Evolutionary conservation across 768 basidiomycete species (phyloP), one percentile per base, ranked within the genome.

Genomic region (Pleurotus pulmonarius): DNA sequence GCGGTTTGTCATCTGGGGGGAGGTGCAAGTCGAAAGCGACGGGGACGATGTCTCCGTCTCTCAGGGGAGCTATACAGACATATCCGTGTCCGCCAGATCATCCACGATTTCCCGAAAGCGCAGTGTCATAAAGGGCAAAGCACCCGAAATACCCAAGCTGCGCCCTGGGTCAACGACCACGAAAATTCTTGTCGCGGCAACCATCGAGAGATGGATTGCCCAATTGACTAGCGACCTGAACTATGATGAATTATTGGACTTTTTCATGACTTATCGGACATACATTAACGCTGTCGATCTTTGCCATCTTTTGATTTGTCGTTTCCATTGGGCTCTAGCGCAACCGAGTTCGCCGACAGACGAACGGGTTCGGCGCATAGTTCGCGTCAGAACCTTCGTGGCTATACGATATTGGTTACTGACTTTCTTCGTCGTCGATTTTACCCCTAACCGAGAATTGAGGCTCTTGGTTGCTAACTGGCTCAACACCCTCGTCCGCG

Each of bases 171-270:
- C 69, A 20, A 67, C 65, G 34, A 63, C 69, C 29, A 72, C 74
- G 62, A 79, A 70, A 60, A 75, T 91, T 22, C 75, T 96, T n/a
- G 74, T 95, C 12, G 94, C 92, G 0, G 93, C 93, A 3, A 94
- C 92, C 3, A 92, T 95, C 63, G 94, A 95, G 68, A 86, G 94
- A 0, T 93, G 92, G 91, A 87, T 97, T 55, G 92, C 91, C 0
- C 92, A 96, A 64, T 74, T 96, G 48, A 95, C 94, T 26, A 89
- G 87, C 63, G 86, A 90, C 63, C 75, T 94, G 63, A 85, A 90
- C 68, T 90, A 92, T 57, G 92, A 94, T 67, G 90, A 94, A 62
- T 77, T 94, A 25, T 79, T 93, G 56, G 86, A 90, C 63, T 95
- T 95, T 68, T 93, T 97, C 80, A 80, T 96, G 67, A 94, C 93